These are phyloP conservation scores for Acephala macrosclerotiorum DNA, from an alignment of 2,329 filamentous ascomycete species.

Conservation along the genomic window DNA sequence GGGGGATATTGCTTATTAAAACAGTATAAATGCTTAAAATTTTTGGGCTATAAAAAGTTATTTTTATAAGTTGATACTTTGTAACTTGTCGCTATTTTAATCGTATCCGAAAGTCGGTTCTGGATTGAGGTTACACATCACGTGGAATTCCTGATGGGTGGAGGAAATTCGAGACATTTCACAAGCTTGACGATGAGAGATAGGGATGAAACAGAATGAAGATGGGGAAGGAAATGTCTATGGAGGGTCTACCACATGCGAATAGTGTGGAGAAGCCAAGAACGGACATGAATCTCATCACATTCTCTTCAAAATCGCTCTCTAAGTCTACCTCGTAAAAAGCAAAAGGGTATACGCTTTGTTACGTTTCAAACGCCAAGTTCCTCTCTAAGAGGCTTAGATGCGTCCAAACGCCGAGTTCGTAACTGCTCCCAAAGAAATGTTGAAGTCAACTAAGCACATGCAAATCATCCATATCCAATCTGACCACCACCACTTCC, in stretches of 20 bases:
- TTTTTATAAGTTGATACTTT: too few relatives aligned
- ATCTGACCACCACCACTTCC: neutral
- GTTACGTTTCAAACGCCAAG: slow-evolving; percentile 45
- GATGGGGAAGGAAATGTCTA: too few relatives aligned
- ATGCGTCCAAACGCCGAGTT: slow-evolving; percentile 46
- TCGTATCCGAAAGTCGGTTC: too few relatives aligned
- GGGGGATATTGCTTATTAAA: too few relatives aligned
- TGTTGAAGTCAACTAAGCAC: slow-evolving; percentile 16
- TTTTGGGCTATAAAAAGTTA: too few relatives aligned
- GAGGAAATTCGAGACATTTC: slow-evolving; percentile 3
- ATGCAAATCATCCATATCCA: slow-evolving; percentile 15
- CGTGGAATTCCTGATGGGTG: neutral
- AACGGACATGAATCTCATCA: neutral
- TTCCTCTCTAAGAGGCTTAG: slow-evolving; percentile 44
- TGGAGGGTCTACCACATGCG: neutral
- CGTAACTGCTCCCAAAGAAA: slow-evolving; percentile 36
- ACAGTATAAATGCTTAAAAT: too few relatives aligned
- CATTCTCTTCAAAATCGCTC: neutral
- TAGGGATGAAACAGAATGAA: neutral
- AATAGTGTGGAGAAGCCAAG: neutral
- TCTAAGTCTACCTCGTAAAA: slow-evolving; percentile 29
- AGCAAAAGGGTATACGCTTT: slow-evolving; percentile 45
- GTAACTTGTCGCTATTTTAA: too few relatives aligned
- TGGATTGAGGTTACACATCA: neutral
- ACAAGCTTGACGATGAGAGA: neutral